Evolutionary conservation across 2,329 filamentous ascomycete species (phyloP), one percentile per base, ranked within the genome.

Genomic region (Penicillium sp.): DNA sequence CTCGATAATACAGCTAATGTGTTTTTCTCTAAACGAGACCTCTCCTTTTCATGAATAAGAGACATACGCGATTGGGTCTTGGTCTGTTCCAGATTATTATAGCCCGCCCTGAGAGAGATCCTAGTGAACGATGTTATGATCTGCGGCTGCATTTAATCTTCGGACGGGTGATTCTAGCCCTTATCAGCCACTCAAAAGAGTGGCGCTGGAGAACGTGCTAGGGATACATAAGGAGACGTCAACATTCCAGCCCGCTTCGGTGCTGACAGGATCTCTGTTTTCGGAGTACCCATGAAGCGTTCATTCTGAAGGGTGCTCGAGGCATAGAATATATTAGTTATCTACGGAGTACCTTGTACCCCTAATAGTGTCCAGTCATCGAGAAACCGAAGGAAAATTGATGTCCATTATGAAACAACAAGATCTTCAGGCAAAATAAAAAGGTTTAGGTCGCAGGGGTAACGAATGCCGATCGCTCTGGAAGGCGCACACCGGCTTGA

Each of bases 371-470:
- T 30, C 6, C 48, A 17, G 13, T 30, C 23, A 31, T n/a, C 7
- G 17, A 30, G 30, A 21, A 46, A 17, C 9, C 8, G 8, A n/a
- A 44, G 13, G 19, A 50, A 57, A 49, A 19, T 44, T 17, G 47
- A 23, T 44, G 17, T 13, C 48, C 11, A 13, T n/a, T 6, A 45
- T 51, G 56, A 58, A 52, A 58, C 56, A 51, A n/a, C 31, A 51
- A 52, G 56, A 58, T 58, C 48, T 58, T 58, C 56, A 46, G 29
- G 46, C 57, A 59, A 41, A 47, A 60, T 60, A 60, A 54, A 49
- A 30, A 50, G 50, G 30, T 21, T 48, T 47, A 9, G 11, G n/a
- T 47, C n/a, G 7, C 23, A 19, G 23, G 45, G 45, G 45, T 7
- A 6, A 51, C 48, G 46, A 51, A n/a, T 35, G 48, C 30, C 26